phyloP scores from a whole-genome alignment of 371 early-diverging fungal genomes.

The Lichtheimia ornata region DNA sequence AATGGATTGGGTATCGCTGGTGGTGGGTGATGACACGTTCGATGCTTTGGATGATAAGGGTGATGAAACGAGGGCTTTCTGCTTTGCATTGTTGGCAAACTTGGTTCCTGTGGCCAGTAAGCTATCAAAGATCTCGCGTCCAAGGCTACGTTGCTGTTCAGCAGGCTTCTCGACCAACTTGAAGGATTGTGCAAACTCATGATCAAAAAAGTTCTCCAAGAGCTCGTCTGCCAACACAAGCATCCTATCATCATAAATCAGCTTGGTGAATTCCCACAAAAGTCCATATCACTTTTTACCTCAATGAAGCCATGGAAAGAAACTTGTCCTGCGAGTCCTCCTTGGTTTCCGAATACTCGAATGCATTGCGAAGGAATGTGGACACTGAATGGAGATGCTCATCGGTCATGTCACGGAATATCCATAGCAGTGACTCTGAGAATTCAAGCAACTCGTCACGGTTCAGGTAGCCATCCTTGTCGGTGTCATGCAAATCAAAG shows the following conservation, averaged over 20 bases:
- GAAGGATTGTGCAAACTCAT: slow-evolving; percentile 67
- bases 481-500: slow-evolving; percentile 82
- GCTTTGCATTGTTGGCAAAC: slow-evolving; percentile 26
- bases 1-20: neutral
- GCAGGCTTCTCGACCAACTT: slow-evolving; percentile 59
- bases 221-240: slow-evolving; percentile 74
- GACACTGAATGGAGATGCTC: slow-evolving; percentile 69
- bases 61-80: slow-evolving; percentile 5
- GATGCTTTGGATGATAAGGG: slow-evolving; percentile 19
- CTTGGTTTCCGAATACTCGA: slow-evolving; percentile 62
- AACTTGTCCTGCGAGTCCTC: slow-evolving; percentile 22
- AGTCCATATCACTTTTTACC: slow-evolving; percentile 23
- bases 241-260: slow-evolving; percentile 43
- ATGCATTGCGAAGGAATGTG: slow-evolving; percentile 68
- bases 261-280: neutral
- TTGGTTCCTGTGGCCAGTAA: slow-evolving; percentile 47
- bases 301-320: slow-evolving; percentile 41
- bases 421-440: slow-evolving; percentile 85
- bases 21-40: slow-evolving; percentile 11
- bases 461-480: slow-evolving; percentile 70
- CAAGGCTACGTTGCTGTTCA: slow-evolving; percentile 60
- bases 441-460: slow-evolving; percentile 87
- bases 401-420: slow-evolving; percentile 67
- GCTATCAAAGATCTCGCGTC: slow-evolving; percentile 61
- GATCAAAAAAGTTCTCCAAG: slow-evolving; percentile 70